Conservation (phyloP, 768 basidiomycete genomes). For the Hygrophoropsis aurantiaca region DNA sequence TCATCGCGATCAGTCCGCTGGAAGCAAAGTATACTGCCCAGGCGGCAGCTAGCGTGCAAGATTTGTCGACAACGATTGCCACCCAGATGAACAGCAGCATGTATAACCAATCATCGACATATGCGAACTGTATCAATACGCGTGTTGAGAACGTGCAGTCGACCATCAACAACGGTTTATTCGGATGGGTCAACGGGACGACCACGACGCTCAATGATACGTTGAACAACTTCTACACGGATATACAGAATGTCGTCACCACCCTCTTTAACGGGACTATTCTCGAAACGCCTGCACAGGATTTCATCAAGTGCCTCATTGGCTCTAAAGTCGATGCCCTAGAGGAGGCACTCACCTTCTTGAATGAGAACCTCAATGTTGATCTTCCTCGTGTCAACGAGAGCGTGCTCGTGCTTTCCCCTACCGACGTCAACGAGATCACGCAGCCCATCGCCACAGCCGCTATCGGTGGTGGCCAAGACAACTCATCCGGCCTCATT, state of each 20-base stretch:
- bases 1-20: conserved; percentile 75
- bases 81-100: conserved; percentile 80
- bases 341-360: conserved; percentile 86
- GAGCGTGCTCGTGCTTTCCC: conserved; percentile 75
- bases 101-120: conserved; percentile 74
- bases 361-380: conserved; percentile 83
- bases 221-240: conserved; percentile 81
- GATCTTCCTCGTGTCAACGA: conserved; percentile 78
- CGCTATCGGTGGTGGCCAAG: conserved; percentile 62
- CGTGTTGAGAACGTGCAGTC: conserved; percentile 70
- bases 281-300: conserved; percentile 77
- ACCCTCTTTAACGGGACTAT: conserved; percentile 83
- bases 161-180: conserved; percentile 81
- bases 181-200: conserved; percentile 94
- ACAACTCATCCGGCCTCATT: conserved; percentile 60
- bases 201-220: conserved; percentile 87
- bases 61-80: conserved; percentile 72
- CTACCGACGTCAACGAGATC: conserved; percentile 67
- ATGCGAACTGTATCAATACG: conserved; percentile 74
- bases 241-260: conserved; percentile 76
- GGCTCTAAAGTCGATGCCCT: conserved; percentile 89
- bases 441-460: conserved; percentile 80
- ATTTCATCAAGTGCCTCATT: conserved; percentile 86
- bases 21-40: conserved; percentile 64
- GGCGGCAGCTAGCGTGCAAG: conserved; percentile 57